Conservation (phyloP, 2,329 filamentous ascomycete genomes). For the Cytospora mali region DNA sequence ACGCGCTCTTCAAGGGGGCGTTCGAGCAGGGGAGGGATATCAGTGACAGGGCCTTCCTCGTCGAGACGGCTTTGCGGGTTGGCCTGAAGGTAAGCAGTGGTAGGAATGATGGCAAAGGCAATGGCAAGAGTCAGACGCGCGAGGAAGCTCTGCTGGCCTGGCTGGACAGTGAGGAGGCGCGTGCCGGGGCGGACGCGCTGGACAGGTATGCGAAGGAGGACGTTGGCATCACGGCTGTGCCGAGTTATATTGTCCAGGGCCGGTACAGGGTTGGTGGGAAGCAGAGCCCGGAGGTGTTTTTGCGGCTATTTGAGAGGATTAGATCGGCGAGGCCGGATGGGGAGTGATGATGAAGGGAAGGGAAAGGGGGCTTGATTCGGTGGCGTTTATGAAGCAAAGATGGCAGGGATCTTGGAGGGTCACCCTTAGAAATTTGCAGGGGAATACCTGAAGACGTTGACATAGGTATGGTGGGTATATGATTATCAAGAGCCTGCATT, state of each 20-base stretch:
- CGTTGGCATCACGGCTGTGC: conserved; percentile 63
- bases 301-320: conserved; percentile 66
- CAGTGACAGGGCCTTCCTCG: conserved; percentile 44
- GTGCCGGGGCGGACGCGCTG: conserved; percentile 35
- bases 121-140: conserved; percentile 5
- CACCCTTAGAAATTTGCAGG: neutral
- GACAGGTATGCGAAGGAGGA: conserved; percentile 35
- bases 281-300: conserved; percentile 67
- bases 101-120: neutral
- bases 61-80: conserved; percentile 37
- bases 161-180: conserved; percentile 36
- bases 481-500: neutral
- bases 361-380: neutral
- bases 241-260: conserved; percentile 72
- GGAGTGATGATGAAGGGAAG: neutral
- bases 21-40: conserved; percentile 48
- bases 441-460: neutral
- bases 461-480: no score
- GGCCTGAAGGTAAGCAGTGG: conserved; percentile 33
- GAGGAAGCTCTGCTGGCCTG: conserved; percentile 29
- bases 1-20: conserved; percentile 45
- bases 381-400: neutral
- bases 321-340: conserved; percentile 23
- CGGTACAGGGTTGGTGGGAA: conserved; percentile 71
- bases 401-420: neutral